A percentile compares a stretch with the other conserved stretches of the same genome.
These are phyloP conservation scores for Alternaria atra DNA, from an alignment of 2,329 filamentous ascomycete species.

Conservation along the genomic window DNA sequence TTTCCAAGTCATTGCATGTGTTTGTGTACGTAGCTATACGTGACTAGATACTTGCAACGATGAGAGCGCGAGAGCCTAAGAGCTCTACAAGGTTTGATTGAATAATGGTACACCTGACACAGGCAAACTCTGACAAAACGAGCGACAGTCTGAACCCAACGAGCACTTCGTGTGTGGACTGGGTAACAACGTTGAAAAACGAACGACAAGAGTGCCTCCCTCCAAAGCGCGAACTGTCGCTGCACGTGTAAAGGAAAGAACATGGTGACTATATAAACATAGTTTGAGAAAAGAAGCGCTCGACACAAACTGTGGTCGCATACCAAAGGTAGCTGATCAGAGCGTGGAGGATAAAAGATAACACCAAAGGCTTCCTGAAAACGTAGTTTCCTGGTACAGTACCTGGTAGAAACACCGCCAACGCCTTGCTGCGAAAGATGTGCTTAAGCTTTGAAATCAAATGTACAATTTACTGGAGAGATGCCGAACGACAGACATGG, in stretches of 20 bases:
- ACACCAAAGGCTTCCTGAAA: not conserved
- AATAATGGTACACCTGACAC: slow-evolving; percentile 1
- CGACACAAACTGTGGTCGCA: not conserved
- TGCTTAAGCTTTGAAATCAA: slow-evolving; percentile 20
- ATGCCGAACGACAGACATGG: not conserved
- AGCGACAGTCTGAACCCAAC: slow-evolving; percentile 12
- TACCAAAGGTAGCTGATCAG: not conserved
- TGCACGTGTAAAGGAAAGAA: not conserved
- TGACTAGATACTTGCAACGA: too few relatives aligned
- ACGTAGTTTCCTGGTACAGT: slow-evolving; percentile 44
- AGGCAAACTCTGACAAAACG: not conserved
- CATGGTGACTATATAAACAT: slow-evolving; percentile 8
- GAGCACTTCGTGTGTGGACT: slow-evolving; percentile 20
- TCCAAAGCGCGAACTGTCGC: not conserved
- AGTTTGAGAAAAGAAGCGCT: not conserved
- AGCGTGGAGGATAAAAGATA: not conserved
- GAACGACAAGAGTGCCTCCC: not conserved
- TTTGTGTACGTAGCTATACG: too few relatives aligned
- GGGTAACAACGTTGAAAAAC: slow-evolving; percentile 9
- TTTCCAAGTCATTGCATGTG: too few relatives aligned
- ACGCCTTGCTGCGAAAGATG: slow-evolving; percentile 43
- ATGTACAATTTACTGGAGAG: slow-evolving; percentile 13
- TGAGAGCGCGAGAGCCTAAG: too few relatives aligned
- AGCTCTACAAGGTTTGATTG: not conserved
- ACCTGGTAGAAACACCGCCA: slow-evolving; percentile 48